These are phyloP conservation scores for Rhododendron henanense DNA, from an alignment of 148 eudicot genomes.

Conservation along the genomic window DNA sequence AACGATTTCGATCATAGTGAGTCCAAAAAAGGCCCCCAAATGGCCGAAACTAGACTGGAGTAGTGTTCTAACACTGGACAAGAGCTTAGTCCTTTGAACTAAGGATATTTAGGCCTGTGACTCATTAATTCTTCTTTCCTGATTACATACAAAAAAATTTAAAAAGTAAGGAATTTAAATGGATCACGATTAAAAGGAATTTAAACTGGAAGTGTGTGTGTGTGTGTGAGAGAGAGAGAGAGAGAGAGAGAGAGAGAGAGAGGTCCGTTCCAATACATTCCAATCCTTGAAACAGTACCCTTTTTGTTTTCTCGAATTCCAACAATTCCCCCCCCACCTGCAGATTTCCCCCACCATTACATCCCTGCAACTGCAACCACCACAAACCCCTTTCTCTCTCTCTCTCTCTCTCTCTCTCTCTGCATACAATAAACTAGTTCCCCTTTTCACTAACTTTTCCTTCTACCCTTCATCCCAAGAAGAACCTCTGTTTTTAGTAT, in stretches of 20 bases:
- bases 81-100: not conserved
- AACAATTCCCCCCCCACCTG: conserved; percentile 29
- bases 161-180: conserved; percentile 4
- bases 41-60: not conserved
- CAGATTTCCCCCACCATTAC: not conserved
- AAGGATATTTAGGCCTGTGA: no score
- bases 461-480: conserved; percentile 23
- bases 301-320: conserved; percentile 51
- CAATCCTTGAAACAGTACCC: conserved; percentile 30
- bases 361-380: conserved; percentile 9
- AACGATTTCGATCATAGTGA: no score
- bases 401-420: conserved; percentile 9
- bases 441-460: conserved; percentile 39
- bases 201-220: not conserved
- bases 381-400: not conserved
- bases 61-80: not conserved
- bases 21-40: no score
- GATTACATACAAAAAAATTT: not conserved
- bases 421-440: conserved; percentile 25
- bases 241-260: not conserved
- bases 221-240: not conserved
- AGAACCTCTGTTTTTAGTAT: conserved; percentile 12
- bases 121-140: not conserved
- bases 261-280: conserved; percentile 33
- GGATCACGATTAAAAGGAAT: conserved; percentile 7